Evolutionary conservation across 2,329 filamentous ascomycete genomes (phyloP).

Genomic region (Apiospora hydei): DNA sequence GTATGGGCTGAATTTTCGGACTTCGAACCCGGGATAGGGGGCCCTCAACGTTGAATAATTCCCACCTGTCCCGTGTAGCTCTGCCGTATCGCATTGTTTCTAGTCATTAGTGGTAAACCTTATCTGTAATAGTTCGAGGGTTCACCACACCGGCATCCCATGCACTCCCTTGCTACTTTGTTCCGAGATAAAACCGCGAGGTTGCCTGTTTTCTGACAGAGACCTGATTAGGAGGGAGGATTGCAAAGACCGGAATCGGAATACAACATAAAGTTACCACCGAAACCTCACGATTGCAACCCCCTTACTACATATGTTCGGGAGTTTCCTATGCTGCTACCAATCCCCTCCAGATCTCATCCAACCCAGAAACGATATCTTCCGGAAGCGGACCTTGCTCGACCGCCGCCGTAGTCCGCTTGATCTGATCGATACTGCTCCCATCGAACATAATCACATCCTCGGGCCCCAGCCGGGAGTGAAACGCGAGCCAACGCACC

Average conservation of each 20-base stretch:
- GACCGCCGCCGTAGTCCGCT: not conserved
- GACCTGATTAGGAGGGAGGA: not conserved
- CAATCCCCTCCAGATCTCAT: not conserved
- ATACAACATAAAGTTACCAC: not conserved
- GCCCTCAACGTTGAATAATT: not conserved
- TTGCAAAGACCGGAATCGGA: not conserved
- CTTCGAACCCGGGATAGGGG: not conserved
- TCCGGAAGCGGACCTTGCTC: not conserved
- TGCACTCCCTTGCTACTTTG: not conserved
- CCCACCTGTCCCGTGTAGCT: not conserved
- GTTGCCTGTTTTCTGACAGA: no score
- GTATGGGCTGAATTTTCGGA: not conserved
- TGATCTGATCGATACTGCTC: conserved; percentile 30
- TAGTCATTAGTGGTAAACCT: not conserved
- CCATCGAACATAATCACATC: conserved; percentile 32
- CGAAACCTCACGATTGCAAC: not conserved
- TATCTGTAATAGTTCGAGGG: not conserved
- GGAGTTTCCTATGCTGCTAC: not conserved
- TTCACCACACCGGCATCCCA: not conserved
- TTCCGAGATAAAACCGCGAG: no score
- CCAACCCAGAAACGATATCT: not conserved
- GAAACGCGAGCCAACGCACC: conserved; percentile 31
- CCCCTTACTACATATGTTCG: not conserved
- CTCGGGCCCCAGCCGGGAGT: conserved; percentile 28
- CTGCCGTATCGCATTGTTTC: not conserved